Evolutionary conservation across 2,329 filamentous ascomycete genomes (phyloP), one percentile per base, ranked within the genome.

Genomic region (Hypoxylon sp.): DNA sequence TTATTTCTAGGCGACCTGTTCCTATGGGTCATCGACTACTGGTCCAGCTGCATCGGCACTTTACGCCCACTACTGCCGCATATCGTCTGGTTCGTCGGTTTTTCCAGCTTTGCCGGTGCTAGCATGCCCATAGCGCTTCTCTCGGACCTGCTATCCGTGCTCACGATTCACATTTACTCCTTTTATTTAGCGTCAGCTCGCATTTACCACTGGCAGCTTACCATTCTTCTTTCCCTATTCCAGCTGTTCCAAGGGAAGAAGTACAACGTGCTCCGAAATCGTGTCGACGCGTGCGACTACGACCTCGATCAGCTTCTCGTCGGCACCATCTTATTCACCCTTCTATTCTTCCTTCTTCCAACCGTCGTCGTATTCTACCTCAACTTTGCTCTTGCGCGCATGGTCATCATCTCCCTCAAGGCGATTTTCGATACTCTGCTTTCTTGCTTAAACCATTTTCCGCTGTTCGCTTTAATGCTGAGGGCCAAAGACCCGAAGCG

Each of bases 241-340:
- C 96, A 99, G 73, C 87, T 99, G 8, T 99, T 99, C 73, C 91
- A 94, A 26, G 96, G 95, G 56, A 98, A 97, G 79, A 99, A 99
- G 75, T 90, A 96, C 72, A 99, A 99, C 67, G 89, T 99, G 13
- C 84, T 99, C 18, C 90, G 96, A 60, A 97, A 97, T 71, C 92
- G 95, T 76, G 98, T 99, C 69, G 95, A 99, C 73, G 97, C 93
- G 42, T 99, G 95, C 80, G 95, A 98, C 77, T 99, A 99, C 77
- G 95, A 98, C 72, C 84, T 99, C 20, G 95, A 99, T 72, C 96
- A 99, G 76, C 85, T 99, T 3, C 87, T 99, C 5, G 88, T 99
- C 6, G 95, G 95, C 59, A 99, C 95, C 0, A 98, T 99, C 58
- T 81, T 99, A 17, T 99, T 99, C 72, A 98, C 95, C 0, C 80